Base-by-base conservation (phyloP, 2,329 filamentous ascomycete species). In the Ampelomyces quisqualis region DNA sequence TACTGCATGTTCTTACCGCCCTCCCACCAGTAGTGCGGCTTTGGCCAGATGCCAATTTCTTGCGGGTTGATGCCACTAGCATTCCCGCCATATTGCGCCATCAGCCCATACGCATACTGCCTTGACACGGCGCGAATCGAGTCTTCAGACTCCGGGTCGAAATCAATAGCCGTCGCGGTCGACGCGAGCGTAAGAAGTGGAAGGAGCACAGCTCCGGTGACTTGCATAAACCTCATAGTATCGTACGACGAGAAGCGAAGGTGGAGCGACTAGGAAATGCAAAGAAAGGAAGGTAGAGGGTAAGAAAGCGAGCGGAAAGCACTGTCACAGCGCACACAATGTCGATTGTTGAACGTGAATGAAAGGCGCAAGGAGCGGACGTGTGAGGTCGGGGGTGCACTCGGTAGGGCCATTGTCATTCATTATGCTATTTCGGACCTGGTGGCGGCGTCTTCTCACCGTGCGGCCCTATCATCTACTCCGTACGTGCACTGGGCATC, bases 11-110 rank as follows among this genome's bases (percentile, higher is more conserved):
- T 14, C 7, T 63, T 64, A 13, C 71, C 73, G 2, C 68, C 68
- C 43, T 72, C 65, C 73, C 73, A 75, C 71, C 72, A 76, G 53
- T 74, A 76, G 13, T 70, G 63, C 2, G 73, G 72, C 21, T 61
- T 57, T 4, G 71, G 67, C 28, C 72, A 66, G 29, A 69, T 69
- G 10, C 72, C 73, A 14, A 68, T 48, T n/a, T 67, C 54, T 40
- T 64, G 43, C 9, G 34, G 15, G 31, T 57, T 2, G 24, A 47
- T 41, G 27, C 34, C 46, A 5, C 60, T 53, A 26, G 53, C 60
- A 39, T 62, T 60, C 45, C 58, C 59, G 32, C 55, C 48, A 52
- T 68, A 69, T n/a, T 61, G 47, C 14, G 60, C 58, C 60, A 68
- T 65, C 51, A 69, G 47, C 17, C 63, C 59, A 38, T 58, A 47